Base-by-base conservation (phyloP, 345 rosid genomes). In the Limnanthes douglasii region DNA sequence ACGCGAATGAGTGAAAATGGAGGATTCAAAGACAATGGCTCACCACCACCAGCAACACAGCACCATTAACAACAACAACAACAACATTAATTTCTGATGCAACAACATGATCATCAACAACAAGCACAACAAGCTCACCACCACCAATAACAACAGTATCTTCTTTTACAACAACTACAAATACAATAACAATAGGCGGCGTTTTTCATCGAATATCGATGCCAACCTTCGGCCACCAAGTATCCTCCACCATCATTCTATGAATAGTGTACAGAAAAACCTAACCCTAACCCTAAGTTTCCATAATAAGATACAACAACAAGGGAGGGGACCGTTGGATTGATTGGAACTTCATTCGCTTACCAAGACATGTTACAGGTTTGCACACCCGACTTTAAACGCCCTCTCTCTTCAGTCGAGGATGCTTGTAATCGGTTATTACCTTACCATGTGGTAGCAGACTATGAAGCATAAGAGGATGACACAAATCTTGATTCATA, bases 381-480 rank as follows among this genome's bases (percentile, higher is more conserved):
- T 33, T 88, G 97, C 45, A 75, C 79, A 39, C 95, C 94, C 1
- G 94, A 79, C 50, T 65, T 70, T 48, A 88, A 79, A 48, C 78
- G 84, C 13, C 94, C 98, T 2, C 76, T 88, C 52, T 32, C 79
- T 17, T 76, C 93, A 5, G 81, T 88, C 11, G 94, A 84, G 35
- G 94, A 83, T 36, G 97, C 92, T 30, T 88, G 95, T 50, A 92
- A 83, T 60, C 83, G 96, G 57, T 65, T 70, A 60, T 72, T 84
- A 18, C 98, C 96, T 31, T 90, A 80, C 54, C 96, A 84, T 45
- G 85, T 84, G 3, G 83, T 84, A 28, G 85, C 93, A 23, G 94
- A 90, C 62, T 90, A 77, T 49, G 96, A 90, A 72, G 94, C 96
- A 5, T 96, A 84, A 34, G 98, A 90, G 54, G 96, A 90, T 30